Base-by-base conservation (phyloP, 2,329 filamentous ascomycete species). In the Orbilia oligospora region DNA sequence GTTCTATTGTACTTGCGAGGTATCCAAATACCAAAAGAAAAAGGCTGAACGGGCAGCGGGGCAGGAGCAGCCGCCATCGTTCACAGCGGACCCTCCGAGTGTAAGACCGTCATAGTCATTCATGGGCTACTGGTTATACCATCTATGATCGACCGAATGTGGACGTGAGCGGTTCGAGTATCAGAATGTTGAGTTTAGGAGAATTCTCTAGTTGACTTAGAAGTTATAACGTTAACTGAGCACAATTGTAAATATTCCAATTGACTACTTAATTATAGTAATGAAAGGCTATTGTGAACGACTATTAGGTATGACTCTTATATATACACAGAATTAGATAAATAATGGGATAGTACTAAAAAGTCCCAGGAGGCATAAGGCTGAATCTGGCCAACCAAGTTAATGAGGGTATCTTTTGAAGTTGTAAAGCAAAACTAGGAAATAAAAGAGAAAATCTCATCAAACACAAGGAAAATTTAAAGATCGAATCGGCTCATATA, bases 361-460 rank as follows among this genome's bases (percentile, higher is more conserved):
- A 24, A 24, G 20, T 6, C 48, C 48, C 20, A 24, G 61, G 41
- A 44, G 38, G 33, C 36, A 41, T 18, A 18, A 27, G 16, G 48
- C 51, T 30, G 14, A 24, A 18, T 44, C 44, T 20, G 24, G 18
- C 18, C 46, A 65, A 46, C 56, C 41, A 65, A 36, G 51, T 33
- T 65, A 72, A 64, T 46, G 66, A 70, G 66, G 66, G 72, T 70
- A 76, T 76, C 71, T 58, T 41, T 70, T 55, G 48, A 51, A 3
- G 16, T 51, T 44, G 55, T 44, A 18, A 61, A 20, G 8, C 18
- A 65, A 66, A 55, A 56, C 16, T 53, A 58, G 48, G 46, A 46
- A 46, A 36, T 46, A 18, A 20, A 75, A 46, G 33, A 64, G 4
- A 24, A 33, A 16, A 38, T 44, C 41, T n/a, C 41, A 44, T 44